Conservation (phyloP, 106 monocot species). For the Dioscorea alata region DNA sequence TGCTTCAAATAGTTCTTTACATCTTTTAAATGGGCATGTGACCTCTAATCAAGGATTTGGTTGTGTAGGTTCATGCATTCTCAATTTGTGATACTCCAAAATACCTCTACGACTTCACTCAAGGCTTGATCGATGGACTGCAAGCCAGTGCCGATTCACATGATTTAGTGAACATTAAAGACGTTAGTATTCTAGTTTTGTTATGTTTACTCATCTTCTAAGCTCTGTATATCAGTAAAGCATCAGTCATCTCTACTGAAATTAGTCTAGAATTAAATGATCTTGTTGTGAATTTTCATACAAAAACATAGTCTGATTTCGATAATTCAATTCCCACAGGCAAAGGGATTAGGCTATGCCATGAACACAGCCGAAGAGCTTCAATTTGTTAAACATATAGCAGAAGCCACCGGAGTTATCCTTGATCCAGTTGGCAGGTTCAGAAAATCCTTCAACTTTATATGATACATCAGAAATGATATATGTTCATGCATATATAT, state of each 20-base stretch:
- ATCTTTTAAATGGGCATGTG: neutral
- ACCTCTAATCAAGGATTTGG: constrained; percentile 4
- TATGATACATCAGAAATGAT: too few relatives aligned
- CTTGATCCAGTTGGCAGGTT: constrained; percentile 99
- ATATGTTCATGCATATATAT: too few relatives aligned
- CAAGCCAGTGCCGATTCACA: constrained; percentile 61
- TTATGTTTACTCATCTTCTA: neutral
- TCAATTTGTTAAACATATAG: constrained; percentile 76
- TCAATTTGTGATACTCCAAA: constrained; percentile 90
- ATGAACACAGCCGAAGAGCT: constrained; percentile 89
- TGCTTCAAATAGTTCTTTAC: neutral
- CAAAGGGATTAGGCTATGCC: constrained; percentile 95
- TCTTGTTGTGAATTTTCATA: neutral
- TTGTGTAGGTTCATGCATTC: constrained; percentile 79
- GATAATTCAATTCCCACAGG: constrained; percentile 25
- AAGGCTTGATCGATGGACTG: constrained; percentile 89
- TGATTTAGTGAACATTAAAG: constrained; percentile 64
- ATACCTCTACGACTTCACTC: constrained; percentile 73
- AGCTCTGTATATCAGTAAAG: neutral
- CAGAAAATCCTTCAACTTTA: too few relatives aligned
- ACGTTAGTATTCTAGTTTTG: constrained; percentile 41
- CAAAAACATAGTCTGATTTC: neutral
- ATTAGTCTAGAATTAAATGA: neutral
- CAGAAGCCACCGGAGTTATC: constrained; percentile 73
- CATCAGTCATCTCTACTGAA: neutral